phyloP scores from a whole-genome alignment of 129 eudicot genomes.

The Artemisia annua region DNA sequence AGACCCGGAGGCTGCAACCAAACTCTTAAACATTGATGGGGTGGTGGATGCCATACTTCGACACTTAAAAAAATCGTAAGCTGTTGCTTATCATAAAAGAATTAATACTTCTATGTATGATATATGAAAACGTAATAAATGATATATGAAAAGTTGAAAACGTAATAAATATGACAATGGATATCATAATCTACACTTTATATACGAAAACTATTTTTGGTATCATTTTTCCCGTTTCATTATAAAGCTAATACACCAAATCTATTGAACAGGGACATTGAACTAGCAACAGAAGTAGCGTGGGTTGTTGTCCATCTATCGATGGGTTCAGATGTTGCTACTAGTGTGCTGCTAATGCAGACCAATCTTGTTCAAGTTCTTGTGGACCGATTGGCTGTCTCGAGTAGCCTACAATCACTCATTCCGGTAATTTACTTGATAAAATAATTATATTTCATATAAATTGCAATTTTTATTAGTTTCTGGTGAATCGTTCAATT shows the following conservation, averaged over 20 bases:
- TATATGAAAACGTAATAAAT: background rate
- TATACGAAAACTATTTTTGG: constrained; percentile 3
- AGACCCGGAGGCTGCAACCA: constrained; percentile 76
- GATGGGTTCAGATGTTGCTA: constrained; percentile 80
- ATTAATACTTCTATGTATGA: too few species aligned
- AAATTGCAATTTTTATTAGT: background rate
- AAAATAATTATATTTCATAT: background rate
- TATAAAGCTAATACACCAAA: background rate
- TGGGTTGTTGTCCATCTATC: constrained; percentile 95
- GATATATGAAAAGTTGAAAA: background rate
- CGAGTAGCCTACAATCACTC: constrained; percentile 78
- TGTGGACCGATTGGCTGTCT: constrained; percentile 66
- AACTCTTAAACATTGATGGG: constrained; percentile 75
- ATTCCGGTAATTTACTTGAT: constrained; percentile 64
- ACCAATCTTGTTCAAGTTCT: constrained; percentile 72
- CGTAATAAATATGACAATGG: background rate
- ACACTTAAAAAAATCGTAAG: constrained; percentile 82
- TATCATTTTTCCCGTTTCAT: background rate
- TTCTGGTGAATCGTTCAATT: background rate
- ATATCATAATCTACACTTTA: constrained; percentile 7
- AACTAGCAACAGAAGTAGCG: constrained; percentile 88
- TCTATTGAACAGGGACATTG: constrained; percentile 66
- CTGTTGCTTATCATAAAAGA: constrained; percentile 9
- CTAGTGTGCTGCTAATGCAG: constrained; percentile 69
- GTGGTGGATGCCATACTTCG: constrained; percentile 82